Conservation (phyloP, 75 land plant species). For the Cupressus sempervirens region DNA sequence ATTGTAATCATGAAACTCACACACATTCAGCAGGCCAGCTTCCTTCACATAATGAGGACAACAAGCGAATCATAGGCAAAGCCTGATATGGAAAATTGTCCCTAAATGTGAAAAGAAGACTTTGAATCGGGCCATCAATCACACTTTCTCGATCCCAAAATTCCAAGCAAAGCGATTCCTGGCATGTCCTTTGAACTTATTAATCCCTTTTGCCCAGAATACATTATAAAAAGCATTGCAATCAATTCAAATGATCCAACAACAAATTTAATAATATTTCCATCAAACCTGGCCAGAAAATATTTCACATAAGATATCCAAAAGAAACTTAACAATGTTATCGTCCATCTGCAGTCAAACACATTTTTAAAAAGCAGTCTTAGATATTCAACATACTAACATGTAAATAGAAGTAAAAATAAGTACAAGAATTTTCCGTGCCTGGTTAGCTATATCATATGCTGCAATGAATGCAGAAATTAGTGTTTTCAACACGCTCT, state of each 20-base stretch:
- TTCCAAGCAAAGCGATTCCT: slow-evolving; percentile 83
- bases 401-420: not conserved
- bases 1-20: slow-evolving; percentile 40
- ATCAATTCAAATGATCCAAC: not conserved
- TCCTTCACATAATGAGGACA: slow-evolving; percentile 85
- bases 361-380: slow-evolving; percentile 10
- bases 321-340: slow-evolving; percentile 33
- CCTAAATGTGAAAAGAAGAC: slow-evolving; percentile 61
- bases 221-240: not conserved
- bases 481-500: slow-evolving; percentile 78
- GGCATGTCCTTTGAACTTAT: slow-evolving; percentile 14
- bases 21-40: slow-evolving; percentile 89
- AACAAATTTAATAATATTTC: not conserved
- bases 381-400: not conserved
- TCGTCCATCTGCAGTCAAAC: slow-evolving; percentile 42
- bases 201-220: not conserved
- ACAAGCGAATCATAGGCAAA: slow-evolving; percentile 51
- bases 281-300: slow-evolving; percentile 81
- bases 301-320: slow-evolving; percentile 67
- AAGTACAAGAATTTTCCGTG: slow-evolving; percentile 17
- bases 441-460: slow-evolving; percentile 77
- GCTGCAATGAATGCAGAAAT: slow-evolving; percentile 83
- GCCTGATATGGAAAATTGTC: slow-evolving; percentile 68
- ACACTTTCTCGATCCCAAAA: slow-evolving; percentile 93
- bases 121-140: slow-evolving; percentile 86